Base-by-base conservation (phyloP, 140 eudicot species). In the Senecio squalidus region DNA sequence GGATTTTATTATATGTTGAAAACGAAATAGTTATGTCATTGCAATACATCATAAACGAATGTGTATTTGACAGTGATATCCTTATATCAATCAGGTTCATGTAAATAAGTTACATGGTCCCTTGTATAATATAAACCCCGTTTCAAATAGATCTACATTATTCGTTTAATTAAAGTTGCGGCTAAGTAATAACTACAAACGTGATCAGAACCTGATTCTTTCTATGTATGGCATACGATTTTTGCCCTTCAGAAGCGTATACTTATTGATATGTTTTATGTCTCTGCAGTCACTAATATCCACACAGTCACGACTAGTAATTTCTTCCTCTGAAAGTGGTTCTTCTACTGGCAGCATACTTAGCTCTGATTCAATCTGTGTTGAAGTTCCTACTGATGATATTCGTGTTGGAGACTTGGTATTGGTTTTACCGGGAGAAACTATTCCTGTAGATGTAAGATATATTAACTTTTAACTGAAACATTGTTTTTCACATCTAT, bases 401-500 rank as follows among this genome's bases (percentile, higher is more conserved):
- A 66, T 85, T 45, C 83, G 94, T 41, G 79, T 76, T 53, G 97
- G 95, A 29, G 97, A 89, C 64, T 66, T 78, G 21, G 70, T 89
- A 33, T 62, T 89, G 85, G 97, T 89, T 58, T 80, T 85, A 56
- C 97, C 97, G 5, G 97, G 97, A 66, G 97, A 89, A 85, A 85
- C 95, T 54, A 82, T 89, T 58, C 95, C 97, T 40, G 87, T 89
- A 49, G 97, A 89, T 71, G 97, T 89, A 83, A 77, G 97, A 60
- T 33, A 11, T 60, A 45, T 59, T 39, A 69, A 76, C 66, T 59
- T 31, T 68, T 24, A 60, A 34, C 3, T n/a, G 8, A 17, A 55
- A 41, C 43, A 40, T 55, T 55, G 23, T 24, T 53, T 14, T 66
- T 63, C 31, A 71, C 26, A 34, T 63, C 26, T 30, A 22, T 46